Percentiles rank a stretch among this genome's conserved stretches.
Conservation (phyloP, 345 rosid genomes). For the Viola odorata region DNA sequence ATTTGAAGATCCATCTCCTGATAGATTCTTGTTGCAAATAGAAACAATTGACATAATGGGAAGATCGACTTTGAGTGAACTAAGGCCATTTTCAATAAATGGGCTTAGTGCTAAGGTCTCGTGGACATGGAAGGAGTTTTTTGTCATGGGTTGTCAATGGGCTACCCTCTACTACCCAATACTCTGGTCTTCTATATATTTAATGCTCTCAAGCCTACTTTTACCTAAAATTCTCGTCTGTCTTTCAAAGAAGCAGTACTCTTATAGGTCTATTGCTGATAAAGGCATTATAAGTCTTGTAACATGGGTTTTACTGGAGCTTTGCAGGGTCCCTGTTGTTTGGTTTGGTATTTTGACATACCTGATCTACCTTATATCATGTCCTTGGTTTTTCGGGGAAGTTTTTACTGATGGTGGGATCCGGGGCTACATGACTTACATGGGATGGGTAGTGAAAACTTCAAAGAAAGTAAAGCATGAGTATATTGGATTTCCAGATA, state of each 20-base stretch:
- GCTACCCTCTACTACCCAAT: constrained; percentile 60
- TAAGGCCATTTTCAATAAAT: constrained; percentile 73
- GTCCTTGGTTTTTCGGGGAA: constrained; percentile 73
- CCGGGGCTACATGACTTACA: constrained; percentile 72
- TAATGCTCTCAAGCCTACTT: constrained; percentile 41
- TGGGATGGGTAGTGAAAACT: constrained; percentile 70
- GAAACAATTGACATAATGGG: constrained; percentile 59
- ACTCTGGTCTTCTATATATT: constrained; percentile 48
- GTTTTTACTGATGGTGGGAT: constrained; percentile 50
- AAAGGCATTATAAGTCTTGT: constrained; percentile 43
- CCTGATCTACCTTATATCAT: constrained; percentile 53
- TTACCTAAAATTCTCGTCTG: constrained; percentile 50
- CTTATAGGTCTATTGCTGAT: constrained; percentile 37
- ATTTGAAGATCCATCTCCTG: constrained; percentile 80
- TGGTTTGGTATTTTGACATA: constrained; percentile 69
- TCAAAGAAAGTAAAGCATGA: constrained; percentile 30
- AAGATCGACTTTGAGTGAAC: constrained; percentile 48
- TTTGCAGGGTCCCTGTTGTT: constrained; percentile 51
- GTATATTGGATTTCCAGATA: constrained; percentile 69
- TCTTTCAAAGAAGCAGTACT: constrained; percentile 48
- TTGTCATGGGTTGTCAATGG: constrained; percentile 88
- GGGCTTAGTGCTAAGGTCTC: constrained; percentile 52
- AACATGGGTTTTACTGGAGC: constrained; percentile 65
- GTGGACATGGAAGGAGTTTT: constrained; percentile 94
- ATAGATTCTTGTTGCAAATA: constrained; percentile 83